phyloP scores from a whole-genome alignment of 1,284 basidiomycete species.

The Tremellales sp. region DNA sequence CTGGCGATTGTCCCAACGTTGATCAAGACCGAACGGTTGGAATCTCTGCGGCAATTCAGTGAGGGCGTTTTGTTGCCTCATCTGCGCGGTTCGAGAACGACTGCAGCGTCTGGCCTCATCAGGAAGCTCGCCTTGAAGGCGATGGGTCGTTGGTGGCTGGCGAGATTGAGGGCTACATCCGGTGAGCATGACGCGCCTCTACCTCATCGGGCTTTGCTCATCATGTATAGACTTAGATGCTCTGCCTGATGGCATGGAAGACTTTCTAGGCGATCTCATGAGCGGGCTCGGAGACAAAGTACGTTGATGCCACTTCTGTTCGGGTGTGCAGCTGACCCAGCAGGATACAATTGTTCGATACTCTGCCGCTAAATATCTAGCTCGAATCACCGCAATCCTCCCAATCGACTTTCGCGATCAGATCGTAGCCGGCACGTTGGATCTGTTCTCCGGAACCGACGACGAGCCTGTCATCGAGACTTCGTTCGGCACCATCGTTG shows the following conservation, averaged over 20 bases:
- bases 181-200: not conserved
- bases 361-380: slow-evolving; percentile 89
- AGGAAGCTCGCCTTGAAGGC: slow-evolving; percentile 45
- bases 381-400: slow-evolving; percentile 76
- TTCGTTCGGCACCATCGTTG: slow-evolving; percentile 34
- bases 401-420: slow-evolving; percentile 71
- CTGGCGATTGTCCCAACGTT: slow-evolving; percentile 38
- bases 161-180: slow-evolving; percentile 17
- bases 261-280: slow-evolving; percentile 69
- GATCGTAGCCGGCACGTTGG: slow-evolving; percentile 72
- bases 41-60: slow-evolving; percentile 29
- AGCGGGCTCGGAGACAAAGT: slow-evolving; percentile 77
- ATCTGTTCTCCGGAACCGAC: slow-evolving; percentile 55
- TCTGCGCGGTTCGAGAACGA: slow-evolving; percentile 37
- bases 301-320: too few species aligned
- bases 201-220: not conserved
- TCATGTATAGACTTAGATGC: slow-evolving; percentile 56
- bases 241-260: slow-evolving; percentile 75
- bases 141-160: slow-evolving; percentile 45
- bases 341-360: slow-evolving; percentile 94
- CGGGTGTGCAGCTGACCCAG: slow-evolving; percentile 3
- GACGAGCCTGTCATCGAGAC: slow-evolving; percentile 42
- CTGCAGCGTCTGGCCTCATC: slow-evolving; percentile 37
- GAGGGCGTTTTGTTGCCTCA: slow-evolving; percentile 32
- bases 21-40: slow-evolving; percentile 28